Percentiles rank a stretch among this genome's conserved stretches.
Evolutionary conservation across 805 yeast genomes (phyloP).

Genomic region (Gaillardinia entomophila): DNA sequence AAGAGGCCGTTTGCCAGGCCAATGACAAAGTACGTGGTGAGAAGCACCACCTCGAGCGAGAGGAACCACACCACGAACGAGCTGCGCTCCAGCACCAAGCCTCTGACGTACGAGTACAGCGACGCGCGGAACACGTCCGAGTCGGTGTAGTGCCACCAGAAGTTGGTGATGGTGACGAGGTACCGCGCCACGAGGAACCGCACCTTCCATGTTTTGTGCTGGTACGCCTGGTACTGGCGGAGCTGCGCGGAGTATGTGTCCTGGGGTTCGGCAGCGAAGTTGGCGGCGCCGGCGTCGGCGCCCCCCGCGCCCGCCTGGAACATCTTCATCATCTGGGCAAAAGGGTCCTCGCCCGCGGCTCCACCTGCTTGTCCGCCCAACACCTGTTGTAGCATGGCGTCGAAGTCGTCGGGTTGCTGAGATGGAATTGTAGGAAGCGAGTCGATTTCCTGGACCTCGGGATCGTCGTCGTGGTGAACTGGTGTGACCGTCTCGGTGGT

Average conservation of each 20-base stretch:
- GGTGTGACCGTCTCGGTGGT: constrained; percentile 1
- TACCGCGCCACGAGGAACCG: constrained; percentile 27
- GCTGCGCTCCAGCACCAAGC: constrained; percentile 6
- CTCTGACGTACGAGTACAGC: constrained; percentile 19
- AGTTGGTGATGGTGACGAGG: constrained; percentile 20
- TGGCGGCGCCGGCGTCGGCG: constrained; percentile 6
- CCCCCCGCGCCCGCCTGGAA: constrained; percentile 3
- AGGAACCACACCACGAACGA: constrained; percentile 22
- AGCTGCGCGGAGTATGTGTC: constrained; percentile 21
- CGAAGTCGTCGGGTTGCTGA: constrained; percentile 18
- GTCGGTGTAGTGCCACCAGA: constrained; percentile 27
- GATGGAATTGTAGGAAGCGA: not conserved
- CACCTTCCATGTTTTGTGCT: constrained; percentile 26
- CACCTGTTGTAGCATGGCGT: constrained; percentile 26
- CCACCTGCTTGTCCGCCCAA: constrained; percentile 15
- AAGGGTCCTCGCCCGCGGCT: constrained; percentile 15
- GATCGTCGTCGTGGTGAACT: constrained; percentile 24
- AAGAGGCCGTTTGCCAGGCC: constrained; percentile 18
- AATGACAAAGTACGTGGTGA: constrained; percentile 28
- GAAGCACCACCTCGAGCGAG: constrained; percentile 26
- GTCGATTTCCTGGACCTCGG: constrained; percentile 32
- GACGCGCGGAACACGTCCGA: constrained; percentile 19
- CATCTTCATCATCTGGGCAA: constrained; percentile 29
- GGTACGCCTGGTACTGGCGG: constrained; percentile 23
- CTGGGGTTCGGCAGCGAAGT: constrained; percentile 4